Evolutionary conservation across 2,329 filamentous ascomycete genomes (phyloP).

Genomic region (Alternaria ethzedia): DNA sequence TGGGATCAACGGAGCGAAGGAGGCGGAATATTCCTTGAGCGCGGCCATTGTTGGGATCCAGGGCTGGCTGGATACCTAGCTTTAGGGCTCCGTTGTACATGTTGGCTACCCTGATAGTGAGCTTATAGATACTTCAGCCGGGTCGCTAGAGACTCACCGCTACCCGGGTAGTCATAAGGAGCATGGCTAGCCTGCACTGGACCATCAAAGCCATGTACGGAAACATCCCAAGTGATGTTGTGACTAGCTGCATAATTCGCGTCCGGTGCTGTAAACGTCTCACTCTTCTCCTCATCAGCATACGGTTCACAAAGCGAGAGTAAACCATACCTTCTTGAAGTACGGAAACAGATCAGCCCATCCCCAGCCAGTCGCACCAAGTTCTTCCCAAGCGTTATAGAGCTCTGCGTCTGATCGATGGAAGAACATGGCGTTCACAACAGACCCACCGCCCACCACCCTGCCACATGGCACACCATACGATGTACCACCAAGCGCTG

Average conservation of each 20-base stretch:
- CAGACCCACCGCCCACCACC: conserved; percentile 43
- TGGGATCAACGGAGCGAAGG: conserved; percentile 33
- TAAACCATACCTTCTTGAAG: conserved; percentile 37
- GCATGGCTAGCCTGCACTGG: conserved; percentile 33
- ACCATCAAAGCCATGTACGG: conserved; percentile 26
- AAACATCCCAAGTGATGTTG: conserved; percentile 30
- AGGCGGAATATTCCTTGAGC: conserved; percentile 43
- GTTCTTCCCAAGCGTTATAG: conserved; percentile 60
- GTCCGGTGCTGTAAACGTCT: conserved; percentile 28
- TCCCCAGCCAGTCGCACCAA: conserved; percentile 65
- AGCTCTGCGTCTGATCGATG: conserved; percentile 35
- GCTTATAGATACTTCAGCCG: neutral
- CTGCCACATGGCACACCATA: conserved; percentile 27
- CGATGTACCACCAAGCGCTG: conserved; percentile 19
- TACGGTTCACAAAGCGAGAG: conserved; percentile 58
- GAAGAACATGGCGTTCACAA: conserved; percentile 47
- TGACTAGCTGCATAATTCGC: conserved; percentile 14
- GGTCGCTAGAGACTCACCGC: conserved; percentile 12
- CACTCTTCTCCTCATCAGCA: conserved; percentile 18
- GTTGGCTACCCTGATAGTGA: conserved; percentile 14
- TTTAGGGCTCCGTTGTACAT: conserved; percentile 24
- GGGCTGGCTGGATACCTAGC: conserved; percentile 18
- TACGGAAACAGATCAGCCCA: conserved; percentile 56
- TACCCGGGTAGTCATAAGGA: conserved; percentile 32
- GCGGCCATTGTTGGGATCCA: conserved; percentile 29